Conservation (phyloP, 148 eudicot species). For the Rhododendron ovatum region DNA sequence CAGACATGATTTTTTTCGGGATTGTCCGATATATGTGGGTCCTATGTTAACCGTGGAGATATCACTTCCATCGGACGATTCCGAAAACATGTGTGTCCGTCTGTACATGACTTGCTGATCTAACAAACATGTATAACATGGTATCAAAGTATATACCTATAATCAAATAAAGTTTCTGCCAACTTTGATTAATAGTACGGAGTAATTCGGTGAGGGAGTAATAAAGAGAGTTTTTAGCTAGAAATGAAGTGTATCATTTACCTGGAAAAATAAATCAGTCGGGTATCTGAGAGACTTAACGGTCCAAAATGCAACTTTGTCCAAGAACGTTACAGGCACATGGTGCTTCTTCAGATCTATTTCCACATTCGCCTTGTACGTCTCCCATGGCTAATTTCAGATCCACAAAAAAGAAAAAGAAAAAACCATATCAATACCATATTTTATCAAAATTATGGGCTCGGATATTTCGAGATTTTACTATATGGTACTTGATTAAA, state of each 20-base stretch:
- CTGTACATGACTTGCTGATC: background rate
- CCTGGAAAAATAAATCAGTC: slow-evolving; percentile 74
- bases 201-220: too few relatives aligned
- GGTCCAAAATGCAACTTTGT: slow-evolving; percentile 60
- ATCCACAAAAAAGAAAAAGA: background rate
- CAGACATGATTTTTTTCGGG: too few relatives aligned
- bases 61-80: too few relatives aligned
- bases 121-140: too few relatives aligned
- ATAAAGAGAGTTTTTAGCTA: background rate
- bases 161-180: too few relatives aligned
- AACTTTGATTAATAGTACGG: too few relatives aligned
- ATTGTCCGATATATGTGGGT: too few relatives aligned
- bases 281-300: slow-evolving; percentile 66
- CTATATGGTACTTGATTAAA: too few relatives aligned
- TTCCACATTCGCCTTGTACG: slow-evolving; percentile 49
- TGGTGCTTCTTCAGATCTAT: slow-evolving; percentile 77
- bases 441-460: background rate
- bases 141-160: too few relatives aligned
- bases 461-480: background rate
- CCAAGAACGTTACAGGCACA: slow-evolving; percentile 43
- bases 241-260: slow-evolving; percentile 11
- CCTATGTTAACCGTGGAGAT: too few relatives aligned
- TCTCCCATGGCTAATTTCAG: slow-evolving; percentile 63
- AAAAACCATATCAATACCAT: background rate
- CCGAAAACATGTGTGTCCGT: too few relatives aligned